Conservation (phyloP, 2,329 filamentous ascomycete genomes). For the Cladosporium sp. region DNA sequence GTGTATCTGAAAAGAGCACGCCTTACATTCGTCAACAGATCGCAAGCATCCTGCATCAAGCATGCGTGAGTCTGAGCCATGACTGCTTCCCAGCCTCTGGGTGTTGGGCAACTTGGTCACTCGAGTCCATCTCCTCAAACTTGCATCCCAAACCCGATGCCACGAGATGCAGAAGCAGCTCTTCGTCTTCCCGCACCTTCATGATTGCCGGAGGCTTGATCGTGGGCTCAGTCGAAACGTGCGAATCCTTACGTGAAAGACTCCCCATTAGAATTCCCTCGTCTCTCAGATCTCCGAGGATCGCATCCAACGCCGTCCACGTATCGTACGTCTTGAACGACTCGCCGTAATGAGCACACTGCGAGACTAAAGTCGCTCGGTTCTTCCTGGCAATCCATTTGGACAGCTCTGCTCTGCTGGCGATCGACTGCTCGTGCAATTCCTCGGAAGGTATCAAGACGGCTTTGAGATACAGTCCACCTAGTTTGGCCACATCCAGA, state of each 20-base stretch:
- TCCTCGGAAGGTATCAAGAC: not conserved
- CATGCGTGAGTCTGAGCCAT: not conserved
- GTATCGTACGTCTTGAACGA: not conserved
- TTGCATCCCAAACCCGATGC: not conserved
- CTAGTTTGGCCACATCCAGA: not conserved
- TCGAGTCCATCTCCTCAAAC: not conserved
- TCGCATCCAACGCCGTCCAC: not conserved
- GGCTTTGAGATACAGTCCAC: not conserved
- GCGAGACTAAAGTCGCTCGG: not conserved
- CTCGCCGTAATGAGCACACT: not conserved
- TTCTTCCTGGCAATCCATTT: not conserved
- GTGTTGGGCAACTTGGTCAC: not conserved
- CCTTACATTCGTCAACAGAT: not conserved
- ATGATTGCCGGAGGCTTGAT: not conserved
- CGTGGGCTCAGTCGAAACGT: not conserved
- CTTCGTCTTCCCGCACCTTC: not conserved
- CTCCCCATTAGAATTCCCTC: not conserved
- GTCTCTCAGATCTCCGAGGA: not conserved
- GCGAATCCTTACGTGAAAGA: not conserved
- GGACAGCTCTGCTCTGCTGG: not conserved
- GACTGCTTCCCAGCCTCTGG: not conserved
- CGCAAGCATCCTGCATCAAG: not conserved
- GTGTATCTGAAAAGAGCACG: not conserved
- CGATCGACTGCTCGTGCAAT: not conserved
- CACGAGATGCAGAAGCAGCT: not conserved